These are phyloP conservation scores for Edaphochlamys debaryana DNA, from an alignment of 139 green algal species.

Conservation along the genomic window DNA sequence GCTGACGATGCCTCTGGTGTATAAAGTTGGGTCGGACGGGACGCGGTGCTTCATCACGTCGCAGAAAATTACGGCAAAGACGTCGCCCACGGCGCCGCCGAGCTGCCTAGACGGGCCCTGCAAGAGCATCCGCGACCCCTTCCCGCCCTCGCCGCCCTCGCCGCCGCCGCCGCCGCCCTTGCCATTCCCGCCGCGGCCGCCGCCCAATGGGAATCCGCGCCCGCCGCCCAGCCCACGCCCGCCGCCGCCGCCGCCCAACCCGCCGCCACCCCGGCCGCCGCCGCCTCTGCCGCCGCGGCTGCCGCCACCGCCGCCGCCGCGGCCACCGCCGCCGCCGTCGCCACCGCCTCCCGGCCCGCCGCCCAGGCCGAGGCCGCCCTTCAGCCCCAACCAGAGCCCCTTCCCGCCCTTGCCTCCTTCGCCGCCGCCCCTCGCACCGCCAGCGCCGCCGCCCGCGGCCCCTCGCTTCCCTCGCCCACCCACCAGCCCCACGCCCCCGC, in stretches of 20 bases:
- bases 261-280: background rate
- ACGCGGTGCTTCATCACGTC: background rate
- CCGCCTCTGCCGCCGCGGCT: background rate
- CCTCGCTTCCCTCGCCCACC: background rate
- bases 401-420: background rate
- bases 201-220: too few relatives aligned
- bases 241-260: too few relatives aligned
- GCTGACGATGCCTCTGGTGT: constrained; percentile 27
- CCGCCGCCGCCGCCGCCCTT: too few relatives aligned
- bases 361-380: background rate
- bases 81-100: background rate
- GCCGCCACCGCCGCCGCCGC: background rate
- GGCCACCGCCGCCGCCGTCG: background rate
- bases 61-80: background rate
- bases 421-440: background rate
- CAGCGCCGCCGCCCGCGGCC: background rate
- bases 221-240: too few relatives aligned
- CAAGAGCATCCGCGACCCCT: background rate
- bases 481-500: too few relatives aligned
- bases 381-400: background rate
- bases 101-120: background rate
- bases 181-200: too few relatives aligned
- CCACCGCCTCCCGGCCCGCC: background rate
- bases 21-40: constrained; percentile 23
- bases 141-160: background rate